These are phyloP conservation scores for Apophysomyces trapeziformis DNA, from an alignment of 371 early-diverging fungal genomes.

Conservation along the genomic window DNA sequence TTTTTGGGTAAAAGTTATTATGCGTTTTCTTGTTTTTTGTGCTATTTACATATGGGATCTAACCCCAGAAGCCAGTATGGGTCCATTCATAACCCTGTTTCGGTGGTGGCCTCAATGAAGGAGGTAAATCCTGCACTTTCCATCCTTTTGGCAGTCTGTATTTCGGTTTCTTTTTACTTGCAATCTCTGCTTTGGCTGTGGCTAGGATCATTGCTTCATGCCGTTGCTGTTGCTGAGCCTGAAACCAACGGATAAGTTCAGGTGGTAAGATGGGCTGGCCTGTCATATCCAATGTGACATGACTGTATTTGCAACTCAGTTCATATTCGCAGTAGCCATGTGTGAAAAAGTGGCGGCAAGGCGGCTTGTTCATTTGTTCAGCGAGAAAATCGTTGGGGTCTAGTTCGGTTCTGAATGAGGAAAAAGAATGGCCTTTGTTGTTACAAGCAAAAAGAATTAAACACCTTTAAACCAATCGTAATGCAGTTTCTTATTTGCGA, in stretches of 20 bases:
- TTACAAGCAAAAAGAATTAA: slow-evolving; percentile 7
- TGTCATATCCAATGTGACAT: slow-evolving; percentile 27
- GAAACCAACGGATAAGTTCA: slow-evolving; percentile 39
- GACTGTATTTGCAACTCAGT: slow-evolving; percentile 42
- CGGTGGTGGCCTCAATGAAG: slow-evolving; percentile 46
- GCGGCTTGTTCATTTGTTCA: slow-evolving; percentile 44
- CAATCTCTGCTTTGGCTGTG: neutral
- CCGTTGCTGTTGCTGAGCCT: slow-evolving; percentile 18
- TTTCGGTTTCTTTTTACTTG: slow-evolving; percentile 13
- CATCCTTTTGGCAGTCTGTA: slow-evolving; percentile 45
- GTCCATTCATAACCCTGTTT: slow-evolving; percentile 38
- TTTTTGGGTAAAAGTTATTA: neutral
- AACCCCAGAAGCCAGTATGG: slow-evolving; percentile 35
- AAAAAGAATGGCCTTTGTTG: neutral
- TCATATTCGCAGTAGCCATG: slow-evolving; percentile 43
- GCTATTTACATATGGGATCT: neutral
- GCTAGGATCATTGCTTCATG: slow-evolving; percentile 4
- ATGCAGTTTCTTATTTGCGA: slow-evolving; percentile 38
- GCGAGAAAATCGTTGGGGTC: slow-evolving; percentile 36
- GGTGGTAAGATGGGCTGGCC: slow-evolving; percentile 17
- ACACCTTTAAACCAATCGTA: slow-evolving; percentile 51
- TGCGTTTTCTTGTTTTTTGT: neutral
- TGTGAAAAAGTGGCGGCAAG: slow-evolving; percentile 33
- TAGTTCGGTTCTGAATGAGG: slow-evolving; percentile 4
- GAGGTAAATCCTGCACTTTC: slow-evolving; percentile 45